These are phyloP conservation scores for Mycena pura DNA, from an alignment of 768 basidiomycete species.

Conservation along the genomic window DNA sequence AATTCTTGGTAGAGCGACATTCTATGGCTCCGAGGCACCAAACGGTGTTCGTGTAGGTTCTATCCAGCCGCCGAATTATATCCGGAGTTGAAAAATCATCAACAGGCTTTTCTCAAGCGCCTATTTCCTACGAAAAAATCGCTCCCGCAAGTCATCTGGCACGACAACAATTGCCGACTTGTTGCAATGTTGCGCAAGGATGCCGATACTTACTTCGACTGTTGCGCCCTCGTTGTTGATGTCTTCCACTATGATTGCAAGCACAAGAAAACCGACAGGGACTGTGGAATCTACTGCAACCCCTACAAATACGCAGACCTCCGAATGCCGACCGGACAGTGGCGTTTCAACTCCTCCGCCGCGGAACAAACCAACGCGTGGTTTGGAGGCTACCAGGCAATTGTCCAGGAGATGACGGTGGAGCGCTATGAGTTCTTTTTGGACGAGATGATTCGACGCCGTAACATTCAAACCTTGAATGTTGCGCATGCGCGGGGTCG, in stretches of 20 bases:
- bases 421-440: slow-evolving; percentile 44
- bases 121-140: slow-evolving; percentile 32
- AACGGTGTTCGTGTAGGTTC: slow-evolving; percentile 34
- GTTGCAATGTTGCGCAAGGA: slow-evolving; percentile 28
- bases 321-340: slow-evolving; percentile 30
- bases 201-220: slow-evolving; percentile 28
- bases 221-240: slow-evolving; percentile 38
- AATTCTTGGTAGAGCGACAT: slow-evolving; percentile 37
- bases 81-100: too few relatives aligned
- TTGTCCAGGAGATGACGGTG: slow-evolving; percentile 42
- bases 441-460: slow-evolving; percentile 44
- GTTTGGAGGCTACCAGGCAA: slow-evolving; percentile 44
- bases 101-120: slow-evolving; percentile 32
- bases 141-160: slow-evolving; percentile 34
- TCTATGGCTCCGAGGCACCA: slow-evolving; percentile 40
- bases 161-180: slow-evolving; percentile 36
- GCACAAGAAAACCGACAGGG: slow-evolving; percentile 34
- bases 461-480: slow-evolving; percentile 28
- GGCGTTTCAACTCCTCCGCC: slow-evolving; percentile 49
- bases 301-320: slow-evolving; percentile 46
- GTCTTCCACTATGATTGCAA: slow-evolving; percentile 45
- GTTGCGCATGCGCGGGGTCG: not conserved
- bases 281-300: slow-evolving; percentile 38
- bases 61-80: not conserved
- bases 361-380: slow-evolving; percentile 51